Evolutionary conservation across 495 filamentous ascomycete genomes (phyloP), one percentile per base, ranked within the genome.

Genomic region (Parmelia sp.): DNA sequence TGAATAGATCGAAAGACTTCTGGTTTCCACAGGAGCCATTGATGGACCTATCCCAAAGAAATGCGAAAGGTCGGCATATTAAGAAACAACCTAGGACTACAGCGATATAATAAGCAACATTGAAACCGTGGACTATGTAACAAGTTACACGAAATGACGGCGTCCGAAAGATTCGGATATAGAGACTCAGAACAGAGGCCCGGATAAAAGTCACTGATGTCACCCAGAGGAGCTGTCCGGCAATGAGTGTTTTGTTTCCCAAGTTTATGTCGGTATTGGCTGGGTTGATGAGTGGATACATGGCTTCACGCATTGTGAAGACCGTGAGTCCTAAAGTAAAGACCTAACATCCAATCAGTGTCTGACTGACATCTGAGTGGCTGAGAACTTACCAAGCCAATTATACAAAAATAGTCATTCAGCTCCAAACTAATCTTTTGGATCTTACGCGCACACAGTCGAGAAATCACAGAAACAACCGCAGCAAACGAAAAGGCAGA

Each of bases 161-260:
- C 36, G 65, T 44, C 37, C 1, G 53, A 27, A 79, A 74, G 57
- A 79, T 77, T n/a, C 74, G 77, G 1, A 74, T 61, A 56, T 79
- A 80, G 44, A 80, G 75, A n/a, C 75, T 57, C 6, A 80, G 64
- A 17, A 80, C 67, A 17, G 76, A 77, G 5, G 76, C 57, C 45
- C 77, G 75, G 60, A 74, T 69, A 40, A 73, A 64, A 40, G 70
- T 74, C 42, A 70, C 67, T 27, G 57, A 57, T 53, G 68, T 67
- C 17, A 68, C 70, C 55, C 69, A 75, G 23, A 74, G 61, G 6
- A 71, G 60, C 64, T 72, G 57, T 27, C 63, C 63, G 12, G 66
- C 40, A 4, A 69, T 33, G 31, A 64, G 25, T n/a, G 39, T 40
- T 57, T 67, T 62, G 51, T 27, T 4, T 17, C 55, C 27, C 47